Evolutionary conservation across 805 yeast species (phyloP).

Genomic region (Yarrowia phangngaensis): DNA sequence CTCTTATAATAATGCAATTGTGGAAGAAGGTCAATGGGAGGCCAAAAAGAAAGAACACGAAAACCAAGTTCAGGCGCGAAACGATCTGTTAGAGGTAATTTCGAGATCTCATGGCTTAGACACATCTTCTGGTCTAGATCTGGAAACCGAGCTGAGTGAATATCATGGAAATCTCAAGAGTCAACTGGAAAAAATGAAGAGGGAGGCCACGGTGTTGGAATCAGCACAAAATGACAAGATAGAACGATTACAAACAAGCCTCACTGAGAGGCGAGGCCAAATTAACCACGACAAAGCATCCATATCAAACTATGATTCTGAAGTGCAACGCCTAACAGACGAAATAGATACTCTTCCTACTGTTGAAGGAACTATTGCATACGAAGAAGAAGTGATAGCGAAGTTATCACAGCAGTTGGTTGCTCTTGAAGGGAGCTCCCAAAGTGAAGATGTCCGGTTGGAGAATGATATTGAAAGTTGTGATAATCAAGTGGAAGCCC

Average conservation of each 20-base stretch:
- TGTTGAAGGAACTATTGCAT: slow-evolving; percentile 10
- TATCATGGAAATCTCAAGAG: not conserved
- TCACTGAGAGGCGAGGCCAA: slow-evolving; percentile 1
- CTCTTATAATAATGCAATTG: slow-evolving; percentile 42
- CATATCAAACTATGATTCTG: not conserved
- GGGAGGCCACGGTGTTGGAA: slow-evolving; percentile 28
- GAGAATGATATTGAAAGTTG: not conserved
- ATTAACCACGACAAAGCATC: slow-evolving; percentile 6
- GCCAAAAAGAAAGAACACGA: slow-evolving; percentile 37
- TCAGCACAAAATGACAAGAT: slow-evolving; percentile 9
- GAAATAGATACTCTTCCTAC: slow-evolving; percentile 11
- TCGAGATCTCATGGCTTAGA: not conserved
- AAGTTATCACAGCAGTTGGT: slow-evolving; percentile 1
- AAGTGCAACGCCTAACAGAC: slow-evolving; percentile 7
- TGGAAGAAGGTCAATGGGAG: slow-evolving; percentile 54
- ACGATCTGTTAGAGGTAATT: not conserved
- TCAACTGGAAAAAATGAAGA: slow-evolving; percentile 16
- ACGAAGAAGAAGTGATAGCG: slow-evolving; percentile 15
- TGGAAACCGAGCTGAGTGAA: not conserved
- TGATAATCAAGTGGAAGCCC: not conserved
- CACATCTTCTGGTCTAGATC: not conserved
- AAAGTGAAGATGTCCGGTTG: slow-evolving; percentile 1
- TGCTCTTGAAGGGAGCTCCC: slow-evolving; percentile 1
- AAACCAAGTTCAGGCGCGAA: not conserved
- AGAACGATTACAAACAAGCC: not conserved